Percentiles rank a stretch among this genome's conserved stretches.
These are phyloP conservation scores for Pisolithus marmoratus DNA, from an alignment of 768 basidiomycete species.

Conservation along the genomic window DNA sequence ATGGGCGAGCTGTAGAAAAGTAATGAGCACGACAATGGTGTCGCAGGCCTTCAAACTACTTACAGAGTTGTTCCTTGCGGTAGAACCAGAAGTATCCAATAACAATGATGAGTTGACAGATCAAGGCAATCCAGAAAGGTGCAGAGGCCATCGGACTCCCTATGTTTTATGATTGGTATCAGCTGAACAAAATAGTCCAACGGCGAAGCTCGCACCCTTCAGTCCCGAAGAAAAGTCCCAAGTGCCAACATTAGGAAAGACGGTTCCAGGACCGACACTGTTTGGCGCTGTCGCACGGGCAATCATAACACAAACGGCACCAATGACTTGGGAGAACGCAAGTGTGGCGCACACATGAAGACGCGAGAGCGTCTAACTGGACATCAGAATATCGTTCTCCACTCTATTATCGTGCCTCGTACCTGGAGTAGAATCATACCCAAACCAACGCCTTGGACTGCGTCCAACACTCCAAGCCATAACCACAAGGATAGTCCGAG, in stretches of 20 bases:
- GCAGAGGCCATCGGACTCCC: slow-evolving; percentile 80
- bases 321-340: slow-evolving; percentile 85
- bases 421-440: slow-evolving; percentile 84
- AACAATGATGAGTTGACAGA: slow-evolving; percentile 80
- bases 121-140: slow-evolving; percentile 82
- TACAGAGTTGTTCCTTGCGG: slow-evolving; percentile 87
- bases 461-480: slow-evolving; percentile 93
- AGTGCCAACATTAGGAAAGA: slow-evolving; percentile 87
- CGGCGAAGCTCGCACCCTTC: slow-evolving; percentile 33
- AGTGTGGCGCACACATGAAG: slow-evolving; percentile 92
- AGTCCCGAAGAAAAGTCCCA: slow-evolving; percentile 83
- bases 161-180: slow-evolving; percentile 9
- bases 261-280: slow-evolving; percentile 79
- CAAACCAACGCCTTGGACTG: slow-evolving; percentile 89
- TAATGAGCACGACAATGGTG: neutral
- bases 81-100: slow-evolving; percentile 97
- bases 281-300: slow-evolving; percentile 90
- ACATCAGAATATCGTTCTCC: neutral
- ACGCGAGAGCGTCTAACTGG: slow-evolving; percentile 69
- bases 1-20: slow-evolving; percentile 21
- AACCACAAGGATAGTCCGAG: slow-evolving; percentile 88
- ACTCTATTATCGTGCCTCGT: neutral
- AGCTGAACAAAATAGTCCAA: slow-evolving; percentile 9
- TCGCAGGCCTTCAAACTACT: slow-evolving; percentile 19
- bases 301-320: slow-evolving; percentile 86